Percentiles rank a stretch among this genome's conserved stretches.
These are phyloP conservation scores for Globisporangium sylvaticum DNA, from an alignment of 352 stramenopile genomes.

Conservation along the genomic window DNA sequence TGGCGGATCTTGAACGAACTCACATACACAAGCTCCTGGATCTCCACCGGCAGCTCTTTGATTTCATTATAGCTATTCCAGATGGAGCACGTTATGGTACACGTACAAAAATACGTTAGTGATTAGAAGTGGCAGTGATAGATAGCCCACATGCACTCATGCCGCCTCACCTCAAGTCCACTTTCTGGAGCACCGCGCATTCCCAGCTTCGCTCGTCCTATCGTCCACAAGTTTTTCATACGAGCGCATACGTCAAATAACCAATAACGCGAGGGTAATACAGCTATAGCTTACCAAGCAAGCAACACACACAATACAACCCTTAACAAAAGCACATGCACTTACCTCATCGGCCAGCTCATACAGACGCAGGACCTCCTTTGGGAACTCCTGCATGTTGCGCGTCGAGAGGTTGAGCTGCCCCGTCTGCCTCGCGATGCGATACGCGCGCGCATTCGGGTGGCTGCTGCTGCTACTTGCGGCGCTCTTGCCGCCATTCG, in stretches of 20 bases:
- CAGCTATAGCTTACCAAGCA: background rate
- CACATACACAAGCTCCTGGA: conserved; percentile 46
- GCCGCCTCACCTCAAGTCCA: conserved; percentile 54
- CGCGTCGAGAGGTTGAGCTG: conserved; percentile 62
- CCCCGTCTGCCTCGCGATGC: conserved; percentile 53
- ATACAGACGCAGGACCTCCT: conserved; percentile 56
- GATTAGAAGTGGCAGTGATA: background rate
- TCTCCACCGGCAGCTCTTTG: conserved; percentile 36
- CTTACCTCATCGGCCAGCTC: conserved; percentile 51
- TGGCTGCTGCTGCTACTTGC: conserved; percentile 16
- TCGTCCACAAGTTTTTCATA: background rate
- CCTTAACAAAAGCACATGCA: background rate
- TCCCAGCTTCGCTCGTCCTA: conserved; percentile 74
- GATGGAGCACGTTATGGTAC: too few species aligned
- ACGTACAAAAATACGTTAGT: background rate
- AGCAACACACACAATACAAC: background rate
- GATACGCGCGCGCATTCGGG: conserved; percentile 31
- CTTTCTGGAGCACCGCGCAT: conserved; percentile 57
- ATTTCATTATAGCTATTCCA: conserved; percentile 73
- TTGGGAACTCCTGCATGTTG: conserved; percentile 45
- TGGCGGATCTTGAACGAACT: conserved; percentile 71
- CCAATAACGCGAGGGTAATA: background rate
- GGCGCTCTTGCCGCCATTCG: background rate
- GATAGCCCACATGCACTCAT: background rate
- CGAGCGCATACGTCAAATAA: background rate